These are phyloP conservation scores for Debaryomyces fabryi DNA, from an alignment of 1,139 yeast species.

Conservation along the genomic window DNA sequence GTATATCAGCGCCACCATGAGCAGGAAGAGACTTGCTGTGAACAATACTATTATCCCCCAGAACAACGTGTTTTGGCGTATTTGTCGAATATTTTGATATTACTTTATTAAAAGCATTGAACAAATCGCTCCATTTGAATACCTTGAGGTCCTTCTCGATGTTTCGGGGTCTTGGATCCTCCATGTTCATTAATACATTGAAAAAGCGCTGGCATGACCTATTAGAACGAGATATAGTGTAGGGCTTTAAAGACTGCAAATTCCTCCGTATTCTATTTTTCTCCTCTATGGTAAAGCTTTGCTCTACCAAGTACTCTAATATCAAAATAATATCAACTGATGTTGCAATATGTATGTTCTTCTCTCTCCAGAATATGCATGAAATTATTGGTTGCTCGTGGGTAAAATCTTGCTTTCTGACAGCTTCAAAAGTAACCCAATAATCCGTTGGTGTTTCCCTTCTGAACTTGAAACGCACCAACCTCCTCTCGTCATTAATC, in stretches of 20 bases:
- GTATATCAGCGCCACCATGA: background rate
- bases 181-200: constrained; percentile 63
- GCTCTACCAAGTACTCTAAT: constrained; percentile 58
- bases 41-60: background rate
- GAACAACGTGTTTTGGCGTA: background rate
- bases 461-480: constrained; percentile 38
- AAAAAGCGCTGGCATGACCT: constrained; percentile 53
- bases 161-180: constrained; percentile 68
- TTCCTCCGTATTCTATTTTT: constrained; percentile 72
- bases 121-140: constrained; percentile 59
- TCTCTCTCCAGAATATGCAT: constrained; percentile 64
- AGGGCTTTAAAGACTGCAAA: constrained; percentile 65
- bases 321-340: constrained; percentile 66
- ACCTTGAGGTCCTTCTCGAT: constrained; percentile 76
- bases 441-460: constrained; percentile 26
- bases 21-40: background rate
- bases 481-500: constrained; percentile 29
- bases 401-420: constrained; percentile 25
- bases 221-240: constrained; percentile 57
- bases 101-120: constrained; percentile 61
- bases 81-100: constrained; percentile 54
- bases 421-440: constrained; percentile 28
- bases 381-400: constrained; percentile 45
- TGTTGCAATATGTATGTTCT: constrained; percentile 56
- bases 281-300: constrained; percentile 65